These are phyloP conservation scores for Candida tropicalis DNA, from an alignment of 1,139 yeast genomes.

Conservation along the genomic window DNA sequence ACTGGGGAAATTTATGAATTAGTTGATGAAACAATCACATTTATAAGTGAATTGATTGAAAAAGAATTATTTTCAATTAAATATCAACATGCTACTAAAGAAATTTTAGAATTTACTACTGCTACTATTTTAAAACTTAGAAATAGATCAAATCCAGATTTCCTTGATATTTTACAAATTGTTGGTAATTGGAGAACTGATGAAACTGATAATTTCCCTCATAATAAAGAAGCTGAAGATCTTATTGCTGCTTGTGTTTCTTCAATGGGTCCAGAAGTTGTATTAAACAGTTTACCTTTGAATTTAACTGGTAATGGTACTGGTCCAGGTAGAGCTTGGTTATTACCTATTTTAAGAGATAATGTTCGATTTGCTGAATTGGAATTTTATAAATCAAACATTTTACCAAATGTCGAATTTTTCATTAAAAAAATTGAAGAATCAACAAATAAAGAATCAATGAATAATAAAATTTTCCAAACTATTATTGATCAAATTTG, in stretches of 20 bases:
- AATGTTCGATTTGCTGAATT: conserved; percentile 74
- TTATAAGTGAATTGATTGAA: conserved; percentile 52
- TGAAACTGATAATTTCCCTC: conserved; percentile 70
- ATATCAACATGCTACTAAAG: conserved; percentile 76
- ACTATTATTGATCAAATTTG: conserved; percentile 90
- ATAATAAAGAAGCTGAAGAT: conserved; percentile 76
- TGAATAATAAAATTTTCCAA: conserved; percentile 72
- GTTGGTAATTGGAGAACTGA: conserved; percentile 87
- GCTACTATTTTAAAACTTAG: conserved; percentile 67
- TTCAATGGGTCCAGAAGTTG: conserved; percentile 84
- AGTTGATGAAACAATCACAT: conserved; percentile 54
- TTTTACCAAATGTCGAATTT: conserved; percentile 68
- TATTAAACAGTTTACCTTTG: conserved; percentile 73
- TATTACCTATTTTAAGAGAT: conserved; percentile 90
- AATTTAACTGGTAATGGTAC: conserved; percentile 51
- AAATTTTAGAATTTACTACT: conserved; percentile 70
- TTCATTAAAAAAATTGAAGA: conserved; percentile 52
- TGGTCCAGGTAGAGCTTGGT: conserved; percentile 87
- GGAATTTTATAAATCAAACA: conserved; percentile 58
- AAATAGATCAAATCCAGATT: conserved; percentile 71
- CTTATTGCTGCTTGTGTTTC: conserved; percentile 79
- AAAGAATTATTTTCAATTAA: conserved; percentile 69
- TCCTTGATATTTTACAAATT: conserved; percentile 63
- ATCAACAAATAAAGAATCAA: conserved; percentile 53
- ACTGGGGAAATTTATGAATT: conserved; percentile 51